Conservation (phyloP, 1,139 yeast genomes). For the Hemisphaericaspora xylofermentans region DNA sequence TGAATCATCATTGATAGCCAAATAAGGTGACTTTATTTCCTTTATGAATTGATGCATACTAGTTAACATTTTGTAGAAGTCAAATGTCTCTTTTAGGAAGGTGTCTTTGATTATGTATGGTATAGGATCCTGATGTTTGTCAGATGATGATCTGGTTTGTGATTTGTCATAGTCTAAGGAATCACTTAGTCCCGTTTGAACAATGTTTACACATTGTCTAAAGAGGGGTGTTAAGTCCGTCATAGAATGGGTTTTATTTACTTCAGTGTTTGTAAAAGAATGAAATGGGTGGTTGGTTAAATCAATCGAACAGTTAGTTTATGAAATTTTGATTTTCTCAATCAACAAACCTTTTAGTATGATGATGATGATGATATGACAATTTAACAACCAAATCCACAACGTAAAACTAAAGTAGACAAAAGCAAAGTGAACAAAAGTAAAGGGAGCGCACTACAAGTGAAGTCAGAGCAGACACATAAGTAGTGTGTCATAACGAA, state of each 20-base stretch:
- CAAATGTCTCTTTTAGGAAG: constrained; percentile 50
- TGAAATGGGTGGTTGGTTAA: background rate
- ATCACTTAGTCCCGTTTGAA: constrained; percentile 29
- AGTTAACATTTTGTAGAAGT: constrained; percentile 40
- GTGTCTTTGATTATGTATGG: constrained; percentile 42
- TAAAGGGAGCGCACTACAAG: too few species aligned
- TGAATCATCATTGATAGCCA: constrained; percentile 36
- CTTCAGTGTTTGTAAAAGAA: background rate
- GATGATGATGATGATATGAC: too few species aligned
- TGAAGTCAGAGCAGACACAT: too few species aligned
- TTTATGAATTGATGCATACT: constrained; percentile 39
- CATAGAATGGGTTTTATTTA: constrained; percentile 22
- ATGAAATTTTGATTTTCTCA: too few species aligned
- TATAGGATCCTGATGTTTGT: constrained; percentile 3
- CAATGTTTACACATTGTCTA: constrained; percentile 46
- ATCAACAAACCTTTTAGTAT: too few species aligned
- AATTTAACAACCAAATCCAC: too few species aligned
- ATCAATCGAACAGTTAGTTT: too few species aligned
- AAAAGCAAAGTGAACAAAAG: too few species aligned
- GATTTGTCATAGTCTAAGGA: constrained; percentile 9
- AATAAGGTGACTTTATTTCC: constrained; percentile 44
- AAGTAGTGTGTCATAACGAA: too few species aligned
- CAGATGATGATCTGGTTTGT: constrained; percentile 7
- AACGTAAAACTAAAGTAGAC: too few species aligned
- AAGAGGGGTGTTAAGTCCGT: constrained; percentile 55